These are phyloP conservation scores for Aureobasidium sp. DNA, from an alignment of 2,329 filamentous ascomycete species.

Conservation along the genomic window DNA sequence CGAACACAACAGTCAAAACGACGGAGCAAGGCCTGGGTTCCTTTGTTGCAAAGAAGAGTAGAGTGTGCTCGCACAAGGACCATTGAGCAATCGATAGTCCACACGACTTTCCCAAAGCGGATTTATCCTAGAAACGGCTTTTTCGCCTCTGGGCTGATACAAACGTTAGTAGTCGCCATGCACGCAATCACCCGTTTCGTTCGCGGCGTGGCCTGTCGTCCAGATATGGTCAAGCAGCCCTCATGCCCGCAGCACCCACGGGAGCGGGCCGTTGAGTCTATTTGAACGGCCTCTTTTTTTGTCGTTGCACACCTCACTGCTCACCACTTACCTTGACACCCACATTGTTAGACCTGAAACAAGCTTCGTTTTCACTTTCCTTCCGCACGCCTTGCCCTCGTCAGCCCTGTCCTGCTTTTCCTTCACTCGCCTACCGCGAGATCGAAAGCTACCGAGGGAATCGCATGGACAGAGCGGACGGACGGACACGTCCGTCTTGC, in stretches of 20 bases:
- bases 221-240: not conserved
- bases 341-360: not conserved
- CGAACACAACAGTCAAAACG: not conserved
- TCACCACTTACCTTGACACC: not conserved
- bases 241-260: not conserved
- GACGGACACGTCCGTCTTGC: not conserved
- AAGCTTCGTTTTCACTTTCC: slow-evolving; percentile 2
- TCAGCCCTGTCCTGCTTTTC: not conserved
- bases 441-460: not conserved
- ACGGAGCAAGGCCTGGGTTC: not conserved
- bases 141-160: not conserved
- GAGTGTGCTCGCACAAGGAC: not conserved
- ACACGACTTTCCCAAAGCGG: not conserved
- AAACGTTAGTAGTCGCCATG: not conserved
- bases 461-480: too few relatives aligned
- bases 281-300: not conserved
- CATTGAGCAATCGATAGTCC: not conserved
- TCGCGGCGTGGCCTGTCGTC: not conserved
- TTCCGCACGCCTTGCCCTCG: not conserved
- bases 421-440: not conserved
- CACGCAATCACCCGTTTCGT: not conserved
- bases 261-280: slow-evolving; percentile 14
- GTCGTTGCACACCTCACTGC: not conserved
- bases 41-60: not conserved
- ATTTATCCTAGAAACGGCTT: not conserved